These are phyloP conservation scores for Dorcoceras hygrometricum DNA, from an alignment of 257 asterid species.

Conservation along the genomic window DNA sequence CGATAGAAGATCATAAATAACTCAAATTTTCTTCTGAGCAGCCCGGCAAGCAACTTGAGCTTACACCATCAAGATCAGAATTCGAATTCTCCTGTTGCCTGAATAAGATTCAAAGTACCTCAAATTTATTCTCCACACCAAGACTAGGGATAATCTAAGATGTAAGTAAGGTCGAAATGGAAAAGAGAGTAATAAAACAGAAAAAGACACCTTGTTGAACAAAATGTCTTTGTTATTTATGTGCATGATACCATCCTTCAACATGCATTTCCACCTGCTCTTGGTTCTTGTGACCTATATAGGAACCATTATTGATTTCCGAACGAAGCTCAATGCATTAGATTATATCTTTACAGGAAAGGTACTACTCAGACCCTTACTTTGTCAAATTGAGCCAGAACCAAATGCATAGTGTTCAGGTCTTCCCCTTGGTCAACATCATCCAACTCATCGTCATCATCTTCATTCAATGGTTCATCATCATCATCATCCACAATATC, in stretches of 20 bases:
- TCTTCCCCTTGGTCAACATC: slow-evolving; percentile 89
- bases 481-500: slow-evolving; percentile 73
- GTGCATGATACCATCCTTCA: slow-evolving; percentile 97
- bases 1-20: neutral
- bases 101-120: neutral
- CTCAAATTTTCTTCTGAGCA: neutral
- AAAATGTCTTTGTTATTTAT: slow-evolving; percentile 86
- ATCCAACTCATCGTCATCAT: slow-evolving; percentile 88
- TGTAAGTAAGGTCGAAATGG: neutral
- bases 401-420: slow-evolving; percentile 73
- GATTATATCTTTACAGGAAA: neutral
- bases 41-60: neutral
- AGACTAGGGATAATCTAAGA: neutral
- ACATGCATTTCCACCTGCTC: slow-evolving; percentile 97
- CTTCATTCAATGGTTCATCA: slow-evolving; percentile 90
- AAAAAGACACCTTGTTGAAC: slow-evolving; percentile 53
- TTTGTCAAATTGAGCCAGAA: slow-evolving; percentile 96
- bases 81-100: neutral
- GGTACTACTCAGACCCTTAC: slow-evolving; percentile 25
- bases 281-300: slow-evolving; percentile 87
- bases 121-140: neutral
- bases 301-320: slow-evolving; percentile 9
- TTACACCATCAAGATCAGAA: neutral
- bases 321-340: slow-evolving; percentile 9
- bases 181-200: neutral